Evolutionary conservation across 345 rosid genomes (phyloP).

Genomic region (Euphorbia peplus): DNA sequence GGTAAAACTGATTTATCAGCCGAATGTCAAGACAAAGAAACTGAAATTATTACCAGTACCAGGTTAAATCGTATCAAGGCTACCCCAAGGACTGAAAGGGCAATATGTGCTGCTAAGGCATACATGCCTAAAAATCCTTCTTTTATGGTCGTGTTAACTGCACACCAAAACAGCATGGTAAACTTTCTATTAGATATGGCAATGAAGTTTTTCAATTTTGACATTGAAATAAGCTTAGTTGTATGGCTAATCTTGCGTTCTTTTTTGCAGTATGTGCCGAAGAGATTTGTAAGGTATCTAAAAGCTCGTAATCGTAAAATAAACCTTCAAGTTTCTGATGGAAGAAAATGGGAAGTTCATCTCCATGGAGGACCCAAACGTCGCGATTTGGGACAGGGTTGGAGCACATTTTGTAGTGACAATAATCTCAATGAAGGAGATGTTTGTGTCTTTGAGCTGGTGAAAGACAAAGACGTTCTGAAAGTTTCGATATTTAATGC

Average conservation of each 20-base stretch:
- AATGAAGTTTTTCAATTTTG: neutral
- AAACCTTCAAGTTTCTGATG: slow-evolving; percentile 26
- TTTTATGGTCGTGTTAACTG: slow-evolving; percentile 31
- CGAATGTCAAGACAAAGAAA: slow-evolving; percentile 12
- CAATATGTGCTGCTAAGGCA: slow-evolving; percentile 30
- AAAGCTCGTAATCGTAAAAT: slow-evolving; percentile 2
- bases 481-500: neutral
- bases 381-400: slow-evolving; percentile 9
- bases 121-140: slow-evolving; percentile 38
- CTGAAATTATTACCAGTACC: slow-evolving; percentile 14
- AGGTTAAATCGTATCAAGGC: slow-evolving; percentile 20
- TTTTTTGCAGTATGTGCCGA: slow-evolving; percentile 27
- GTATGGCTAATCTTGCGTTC: neutral
- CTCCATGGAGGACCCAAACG: neutral
- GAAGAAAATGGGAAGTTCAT: slow-evolving; percentile 13
- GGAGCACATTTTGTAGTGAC: slow-evolving; percentile 11
- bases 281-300: slow-evolving; percentile 12
- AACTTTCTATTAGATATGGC: neutral
- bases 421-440: slow-evolving; percentile 8
- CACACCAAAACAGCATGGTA: slow-evolving; percentile 23
- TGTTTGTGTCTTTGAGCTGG: slow-evolving; percentile 5
- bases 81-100: slow-evolving; percentile 31
- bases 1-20: slow-evolving; percentile 4
- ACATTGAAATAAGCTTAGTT: neutral
- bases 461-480: neutral